Evolutionary conservation across 345 rosid species (phyloP), one percentile per base, ranked within the genome.

Genomic region (Gossypium rotundifolium): DNA sequence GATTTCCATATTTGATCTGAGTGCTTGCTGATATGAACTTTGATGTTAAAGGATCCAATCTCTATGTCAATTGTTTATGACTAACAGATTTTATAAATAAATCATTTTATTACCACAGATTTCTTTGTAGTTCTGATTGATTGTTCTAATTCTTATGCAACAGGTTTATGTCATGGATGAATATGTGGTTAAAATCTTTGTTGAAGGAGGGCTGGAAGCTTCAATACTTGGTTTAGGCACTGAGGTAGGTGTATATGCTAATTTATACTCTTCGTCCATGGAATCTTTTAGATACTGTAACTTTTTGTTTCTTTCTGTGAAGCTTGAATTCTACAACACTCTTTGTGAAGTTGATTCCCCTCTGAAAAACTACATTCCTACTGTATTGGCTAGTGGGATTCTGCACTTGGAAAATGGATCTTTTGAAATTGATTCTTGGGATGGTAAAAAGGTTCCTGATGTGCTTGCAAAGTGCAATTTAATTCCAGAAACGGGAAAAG

Each of bases 111-210:
- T 14, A 10, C 29, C 9, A 17, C 10, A 51, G 20, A 12, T 1
- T 67, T 46, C 48, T 48, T 72, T 73, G 22, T 67, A 33, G 66
- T 20, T 48, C 20, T 58, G 38, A 27, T 62, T 81, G 81, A 81
- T 75, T 69, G 64, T 65, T 72, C 42, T 70, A 44, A 38, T 75
- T 45, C 57, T 81, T 79, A 17, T 65, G 55, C 65, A 49, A 80
- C 84, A 94, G 98, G 98, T 94, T 68, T 92, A 86, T 85, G 88
- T 94, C 78, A 76, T 92, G 55, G 83, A 84, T 46, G 93, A 91
- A 78, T 81, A 78, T 78, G 97, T 83, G 11, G 85, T 92, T 65
- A 94, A 94, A 84, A 82, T 94, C 71, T 89, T 86, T 79, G 93
- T 87, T 54, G 98, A 94, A 87, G 95, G 79, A 65, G 98, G 98